These are phyloP conservation scores for Vitis amurensis DNA, from an alignment of 164 flowering plant species.

Conservation along the genomic window DNA sequence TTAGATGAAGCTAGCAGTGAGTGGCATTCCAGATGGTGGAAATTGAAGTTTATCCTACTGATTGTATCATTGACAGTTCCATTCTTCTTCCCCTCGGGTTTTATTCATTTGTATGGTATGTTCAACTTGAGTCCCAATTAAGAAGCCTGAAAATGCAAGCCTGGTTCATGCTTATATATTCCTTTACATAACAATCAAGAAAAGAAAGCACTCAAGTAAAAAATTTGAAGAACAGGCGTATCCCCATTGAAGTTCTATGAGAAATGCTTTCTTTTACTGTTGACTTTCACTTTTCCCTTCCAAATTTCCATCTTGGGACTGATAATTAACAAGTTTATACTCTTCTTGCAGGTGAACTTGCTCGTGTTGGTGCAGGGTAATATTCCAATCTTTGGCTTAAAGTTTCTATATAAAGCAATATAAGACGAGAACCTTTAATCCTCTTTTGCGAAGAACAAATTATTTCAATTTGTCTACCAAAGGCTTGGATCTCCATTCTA, in stretches of 20 bases:
- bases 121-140: neutral
- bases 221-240: neutral
- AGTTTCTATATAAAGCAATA: too few species aligned
- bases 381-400: slow-evolving; percentile 6
- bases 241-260: neutral
- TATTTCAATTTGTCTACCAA: too few species aligned
- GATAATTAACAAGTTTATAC: neutral
- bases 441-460: too few species aligned
- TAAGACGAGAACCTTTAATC: too few species aligned
- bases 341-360: slow-evolving; percentile 76
- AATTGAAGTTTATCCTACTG: slow-evolving; percentile 49
- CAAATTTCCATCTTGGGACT: too few species aligned
- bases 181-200: neutral
- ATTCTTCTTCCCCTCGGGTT: slow-evolving; percentile 53
- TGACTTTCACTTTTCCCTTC: too few species aligned
- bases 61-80: slow-evolving; percentile 47
- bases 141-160: neutral
- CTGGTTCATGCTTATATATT: neutral
- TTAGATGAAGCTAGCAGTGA: slow-evolving; percentile 48
- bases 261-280: too few species aligned
- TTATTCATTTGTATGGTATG: slow-evolving; percentile 75
- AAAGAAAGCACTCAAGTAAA: neutral
- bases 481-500: too few species aligned
- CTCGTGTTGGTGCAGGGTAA: slow-evolving; percentile 96
- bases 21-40: slow-evolving; percentile 95